Percentiles rank a stretch among this genome's conserved stretches.
Evolutionary conservation across 2,329 filamentous ascomycete genomes (phyloP).

Genomic region (Hymenoscyphus occultus): DNA sequence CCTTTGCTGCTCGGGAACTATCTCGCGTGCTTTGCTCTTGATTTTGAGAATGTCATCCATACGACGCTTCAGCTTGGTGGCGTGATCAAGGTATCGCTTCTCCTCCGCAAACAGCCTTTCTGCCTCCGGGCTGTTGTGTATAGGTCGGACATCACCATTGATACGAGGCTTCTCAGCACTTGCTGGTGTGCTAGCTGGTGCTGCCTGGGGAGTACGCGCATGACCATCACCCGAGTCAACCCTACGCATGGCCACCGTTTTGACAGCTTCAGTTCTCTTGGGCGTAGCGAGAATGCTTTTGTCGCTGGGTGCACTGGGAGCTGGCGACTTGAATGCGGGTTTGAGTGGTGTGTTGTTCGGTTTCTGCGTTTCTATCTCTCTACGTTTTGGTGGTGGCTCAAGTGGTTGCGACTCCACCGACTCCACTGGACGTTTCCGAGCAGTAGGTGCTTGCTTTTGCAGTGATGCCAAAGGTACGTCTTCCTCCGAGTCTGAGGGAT

Average conservation of each 20-base stretch:
- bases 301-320: slow-evolving; percentile 27
- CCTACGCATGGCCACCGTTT: slow-evolving; percentile 39
- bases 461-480: slow-evolving; percentile 41
- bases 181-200: slow-evolving; percentile 34
- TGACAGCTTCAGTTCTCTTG: slow-evolving; percentile 39
- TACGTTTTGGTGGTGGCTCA: slow-evolving; percentile 36
- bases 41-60: slow-evolving; percentile 32
- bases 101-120: slow-evolving; percentile 19
- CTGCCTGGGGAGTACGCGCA: slow-evolving; percentile 39
- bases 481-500: slow-evolving; percentile 25
- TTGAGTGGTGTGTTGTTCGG: slow-evolving; percentile 37
- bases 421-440: slow-evolving; percentile 28
- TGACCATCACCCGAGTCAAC: slow-evolving; percentile 41
- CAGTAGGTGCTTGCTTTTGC: slow-evolving; percentile 31
- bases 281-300: slow-evolving; percentile 40
- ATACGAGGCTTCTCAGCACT: slow-evolving; percentile 32
- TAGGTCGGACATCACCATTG: slow-evolving; percentile 26
- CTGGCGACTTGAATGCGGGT: slow-evolving; percentile 37
- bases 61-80: slow-evolving; percentile 33
- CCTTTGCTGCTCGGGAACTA: slow-evolving; percentile 23
- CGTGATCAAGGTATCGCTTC: slow-evolving; percentile 21
- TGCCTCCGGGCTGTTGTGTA: slow-evolving; percentile 13
- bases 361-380: slow-evolving; percentile 37
- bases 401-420: slow-evolving; percentile 28
- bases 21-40: slow-evolving; percentile 22